Evolutionary conservation across 108 stramenopile genomes (phyloP), one percentile per base, ranked within the genome.

Genomic region (Nitzschia sp.): DNA sequence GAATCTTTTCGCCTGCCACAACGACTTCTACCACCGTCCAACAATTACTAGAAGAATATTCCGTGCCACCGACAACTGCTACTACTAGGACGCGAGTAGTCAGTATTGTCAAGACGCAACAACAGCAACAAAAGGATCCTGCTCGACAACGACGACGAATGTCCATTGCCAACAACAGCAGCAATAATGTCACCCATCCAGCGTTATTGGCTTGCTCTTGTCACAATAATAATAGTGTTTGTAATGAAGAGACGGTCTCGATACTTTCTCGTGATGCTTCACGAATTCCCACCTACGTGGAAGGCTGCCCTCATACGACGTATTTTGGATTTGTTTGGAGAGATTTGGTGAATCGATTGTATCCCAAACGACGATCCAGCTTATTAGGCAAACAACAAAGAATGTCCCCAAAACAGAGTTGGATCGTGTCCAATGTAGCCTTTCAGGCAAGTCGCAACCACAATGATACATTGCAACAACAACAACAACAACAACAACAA

Each of bases 291-390:
- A 53, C 54, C 17, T 69, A 69, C 28, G n/a, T 69, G 2, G 2
- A 11, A 58, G 68, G 45, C 2, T 69, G 54, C 27, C 54, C 26
- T 25, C 17, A 59, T 6, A 27, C 45, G 3, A 55, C 68, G 17
- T 36, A 58, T 28, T 69, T 58, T 46, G 68, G 68, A 42, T 69
- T 46, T 46, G 68, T 69, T n/a, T 30, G 57, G 35, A 35, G 68
- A 38, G 68, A 69, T 46, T 32, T 69, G 17, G 32, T 55, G 1
- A 58, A 59, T 46, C 68, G 68, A 35, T 69, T 69, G n/a, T 46
- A 58, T 25, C 31, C n/a, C 1, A n/a, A n/a, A 3, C 6, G 13
- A 42, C 38, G 38, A 42, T 23, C 49, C n/a, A 19, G 11, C 21
- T 8, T 21, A 19, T 19, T 19, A 9, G 18, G 21, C 11, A 4